Evolutionary conservation across 2,329 filamentous ascomycete genomes (phyloP), one percentile per base, ranked within the genome.

Genomic region (Cryphonectria parasitica): DNA sequence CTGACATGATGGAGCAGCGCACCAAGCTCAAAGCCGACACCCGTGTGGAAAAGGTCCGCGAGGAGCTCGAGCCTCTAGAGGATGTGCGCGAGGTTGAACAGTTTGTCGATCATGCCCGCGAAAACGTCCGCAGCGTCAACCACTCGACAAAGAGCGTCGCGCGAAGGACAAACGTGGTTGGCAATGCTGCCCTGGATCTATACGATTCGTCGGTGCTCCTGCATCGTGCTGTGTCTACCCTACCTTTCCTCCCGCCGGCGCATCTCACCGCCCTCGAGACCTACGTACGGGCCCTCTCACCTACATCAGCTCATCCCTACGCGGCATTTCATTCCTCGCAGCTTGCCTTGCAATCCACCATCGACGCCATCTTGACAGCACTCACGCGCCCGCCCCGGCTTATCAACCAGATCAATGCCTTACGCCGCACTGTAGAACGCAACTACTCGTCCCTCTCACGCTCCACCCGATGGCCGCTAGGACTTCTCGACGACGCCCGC

Each of bases 11-110:
- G 86, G 91, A 93, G 67, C 91, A 97, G 79, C 89, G 96, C 65
- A 97, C 93, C 73, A 90, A 90, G 69, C 89, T 94, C 73, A 99
- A 99, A 81, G 92, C 94, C 4, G 91, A 95, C 78, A 89, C 91
- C 0, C 88, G 95, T 39, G 85, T 89, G 3, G 96, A 99, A 77
- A 95, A 91, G 69, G 91, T 99, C 45, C 88, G 90, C 67, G 96
- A 99, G 72, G 96, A 99, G 78, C 93, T 93, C 76, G 90, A 93
- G 73, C 95, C 96, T 0, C 86, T 98, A 25, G 88, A 92, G 73
- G 92, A 96, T 74, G 88, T 95, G 64, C 89, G 90, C 39, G 95
- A 98, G 80, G 94, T 98, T 2, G 95, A 98, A 77, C 91, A 96
- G 75, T 97, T 99, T 80, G 91, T 97, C 67, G 91, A 94, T 67